A percentile compares a stretch with the other conserved stretches of the same genome.
phyloP scores from a whole-genome alignment of 352 stramenopile genomes.

The Pythium aristosporum region DNA sequence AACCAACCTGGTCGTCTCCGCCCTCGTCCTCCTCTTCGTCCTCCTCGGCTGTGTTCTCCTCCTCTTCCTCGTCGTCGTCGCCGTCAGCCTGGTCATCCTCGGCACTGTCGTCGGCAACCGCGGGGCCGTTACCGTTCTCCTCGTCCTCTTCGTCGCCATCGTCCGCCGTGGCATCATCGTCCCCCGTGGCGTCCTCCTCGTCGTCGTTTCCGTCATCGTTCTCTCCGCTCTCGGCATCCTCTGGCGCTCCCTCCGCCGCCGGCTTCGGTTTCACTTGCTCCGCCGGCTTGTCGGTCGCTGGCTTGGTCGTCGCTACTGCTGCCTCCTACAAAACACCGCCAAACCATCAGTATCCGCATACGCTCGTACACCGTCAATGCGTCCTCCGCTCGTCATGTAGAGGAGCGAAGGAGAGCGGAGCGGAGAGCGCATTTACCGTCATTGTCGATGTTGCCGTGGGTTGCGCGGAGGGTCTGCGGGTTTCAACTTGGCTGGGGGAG shows the following conservation, averaged over 20 bases:
- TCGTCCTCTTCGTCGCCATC: constrained; percentile 37
- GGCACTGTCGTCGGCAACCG: constrained; percentile 33
- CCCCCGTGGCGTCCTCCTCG: constrained; percentile 12
- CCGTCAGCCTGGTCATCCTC: constrained; percentile 38
- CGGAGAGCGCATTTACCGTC: constrained; percentile 15
- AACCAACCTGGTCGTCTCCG: constrained; percentile 44
- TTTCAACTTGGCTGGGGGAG: constrained; percentile 16
- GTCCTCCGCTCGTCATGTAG: background rate
- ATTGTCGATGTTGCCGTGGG: constrained; percentile 17
- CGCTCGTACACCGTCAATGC: background rate
- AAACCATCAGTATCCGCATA: background rate
- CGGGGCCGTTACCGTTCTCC: constrained; percentile 34
- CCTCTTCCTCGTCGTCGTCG: constrained; percentile 32
- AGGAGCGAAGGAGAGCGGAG: constrained; percentile 6
- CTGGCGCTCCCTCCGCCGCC: constrained; percentile 16
- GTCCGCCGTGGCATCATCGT: constrained; percentile 27
- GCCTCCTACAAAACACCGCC: constrained; percentile 3
- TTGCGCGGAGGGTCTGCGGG: background rate
- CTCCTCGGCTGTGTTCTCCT: constrained; percentile 23
- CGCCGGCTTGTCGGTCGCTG: constrained; percentile 17
- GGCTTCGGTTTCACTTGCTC: constrained; percentile 26
- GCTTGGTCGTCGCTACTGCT: constrained; percentile 15
- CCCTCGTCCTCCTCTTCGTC: constrained; percentile 35
- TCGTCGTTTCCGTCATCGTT: constrained; percentile 27
- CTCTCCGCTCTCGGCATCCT: constrained; percentile 29